Percentiles rank a stretch among this genome's conserved stretches.
Conservation (phyloP, 148 eudicot genomes). For the Limonium bicolor region DNA sequence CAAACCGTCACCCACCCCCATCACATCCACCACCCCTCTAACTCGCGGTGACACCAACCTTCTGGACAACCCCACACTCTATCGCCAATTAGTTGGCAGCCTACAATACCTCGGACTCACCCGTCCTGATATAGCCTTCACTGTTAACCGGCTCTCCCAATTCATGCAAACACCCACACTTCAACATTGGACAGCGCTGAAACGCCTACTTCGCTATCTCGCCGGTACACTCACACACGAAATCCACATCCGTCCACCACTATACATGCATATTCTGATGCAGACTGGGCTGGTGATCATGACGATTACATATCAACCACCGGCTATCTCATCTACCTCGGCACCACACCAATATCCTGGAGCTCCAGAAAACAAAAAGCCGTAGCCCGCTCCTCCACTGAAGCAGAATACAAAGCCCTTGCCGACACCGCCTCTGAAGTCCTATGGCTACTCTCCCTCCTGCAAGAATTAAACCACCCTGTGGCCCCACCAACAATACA, state of each 20-base stretch:
- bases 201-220: too few species aligned
- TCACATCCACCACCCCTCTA: background rate
- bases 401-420: background rate
- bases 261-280: too few species aligned
- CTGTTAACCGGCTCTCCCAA: background rate
- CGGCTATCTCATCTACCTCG: background rate
- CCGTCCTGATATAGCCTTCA: background rate
- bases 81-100: background rate
- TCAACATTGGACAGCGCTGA: too few species aligned
- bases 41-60: background rate
- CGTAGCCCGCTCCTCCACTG: background rate
- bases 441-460: background rate
- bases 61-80: background rate
- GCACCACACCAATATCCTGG: too few species aligned
- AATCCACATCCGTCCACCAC: too few species aligned
- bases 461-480: background rate
- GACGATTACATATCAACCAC: too few species aligned
- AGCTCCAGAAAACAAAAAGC: background rate
- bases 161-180: too few species aligned
- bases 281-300: too few species aligned
- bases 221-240: too few species aligned
- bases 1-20: background rate
- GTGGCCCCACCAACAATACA: too few species aligned
- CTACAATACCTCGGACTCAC: background rate
- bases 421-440: background rate